A percentile compares a stretch with the other conserved stretches of the same genome.
Evolutionary conservation across 352 stramenopile genomes (phyloP).

Genomic region (Globisporangium lucens): DNA sequence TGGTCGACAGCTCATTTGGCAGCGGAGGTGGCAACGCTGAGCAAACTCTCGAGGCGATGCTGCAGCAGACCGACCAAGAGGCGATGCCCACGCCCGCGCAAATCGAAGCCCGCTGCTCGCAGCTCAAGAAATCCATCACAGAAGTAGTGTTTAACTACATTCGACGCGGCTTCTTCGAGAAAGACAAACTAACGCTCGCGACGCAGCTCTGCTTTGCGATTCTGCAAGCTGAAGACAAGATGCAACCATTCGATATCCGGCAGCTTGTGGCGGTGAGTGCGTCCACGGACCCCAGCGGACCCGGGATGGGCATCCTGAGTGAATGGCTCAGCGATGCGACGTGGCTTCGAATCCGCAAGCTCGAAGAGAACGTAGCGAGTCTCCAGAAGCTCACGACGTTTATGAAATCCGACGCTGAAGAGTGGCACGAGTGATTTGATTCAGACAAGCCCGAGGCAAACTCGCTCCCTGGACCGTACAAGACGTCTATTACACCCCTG

Average conservation of each 20-base stretch:
- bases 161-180: constrained; percentile 91
- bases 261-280: constrained; percentile 73
- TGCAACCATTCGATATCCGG: constrained; percentile 48
- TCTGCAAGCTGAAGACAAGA: constrained; percentile 68
- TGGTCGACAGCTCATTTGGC: constrained; percentile 37
- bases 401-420: constrained; percentile 94
- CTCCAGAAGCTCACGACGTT: constrained; percentile 92
- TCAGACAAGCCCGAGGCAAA: constrained; percentile 87
- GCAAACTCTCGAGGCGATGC: constrained; percentile 57
- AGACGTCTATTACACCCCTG: constrained; percentile 35
- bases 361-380: constrained; percentile 80
- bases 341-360: constrained; percentile 90
- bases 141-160: constrained; percentile 95
- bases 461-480: constrained; percentile 88
- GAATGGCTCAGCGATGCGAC: constrained; percentile 89
- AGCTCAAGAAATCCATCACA: constrained; percentile 67
- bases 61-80: constrained; percentile 67
- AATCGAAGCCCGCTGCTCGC: constrained; percentile 52
- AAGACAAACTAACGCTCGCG: constrained; percentile 91
- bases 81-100: constrained; percentile 46
- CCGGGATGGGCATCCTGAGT: constrained; percentile 87
- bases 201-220: constrained; percentile 93
- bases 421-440: constrained; percentile 95
- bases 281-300: constrained; percentile 32
- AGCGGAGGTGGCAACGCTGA: constrained; percentile 23